Evolutionary conservation across 1,139 yeast species (phyloP).

Genomic region (Petasospora fabianii): DNA sequence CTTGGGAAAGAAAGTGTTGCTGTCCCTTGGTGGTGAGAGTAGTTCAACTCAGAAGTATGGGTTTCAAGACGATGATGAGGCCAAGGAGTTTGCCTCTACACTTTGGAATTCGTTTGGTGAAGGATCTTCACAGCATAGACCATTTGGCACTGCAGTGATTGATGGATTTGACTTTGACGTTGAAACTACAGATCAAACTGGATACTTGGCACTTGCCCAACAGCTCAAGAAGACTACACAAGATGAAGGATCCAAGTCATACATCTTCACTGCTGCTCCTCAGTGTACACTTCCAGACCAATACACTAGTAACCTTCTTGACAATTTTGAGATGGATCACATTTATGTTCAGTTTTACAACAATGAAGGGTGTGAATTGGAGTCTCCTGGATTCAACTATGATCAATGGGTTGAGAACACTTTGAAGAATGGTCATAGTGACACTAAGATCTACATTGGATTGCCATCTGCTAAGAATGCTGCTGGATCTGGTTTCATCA

Average conservation of each 20-base stretch:
- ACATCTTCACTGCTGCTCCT: slow-evolving; percentile 79
- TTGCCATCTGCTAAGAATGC: slow-evolving; percentile 58
- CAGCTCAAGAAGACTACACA: slow-evolving; percentile 27
- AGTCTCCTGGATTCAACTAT: slow-evolving; percentile 54
- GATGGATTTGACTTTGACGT: slow-evolving; percentile 66
- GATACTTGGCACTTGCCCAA: slow-evolving; percentile 50
- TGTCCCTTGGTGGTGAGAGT: slow-evolving; percentile 74
- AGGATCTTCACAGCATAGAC: slow-evolving; percentile 42
- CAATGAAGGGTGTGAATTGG: slow-evolving; percentile 56
- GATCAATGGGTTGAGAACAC: slow-evolving; percentile 58
- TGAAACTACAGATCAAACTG: slow-evolving; percentile 46
- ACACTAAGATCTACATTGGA: slow-evolving; percentile 57
- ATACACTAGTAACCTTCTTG: slow-evolving; percentile 55
- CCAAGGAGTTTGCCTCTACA: slow-evolving; percentile 54
- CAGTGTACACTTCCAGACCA: slow-evolving; percentile 83
- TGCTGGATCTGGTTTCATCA: slow-evolving; percentile 55
- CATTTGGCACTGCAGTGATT: slow-evolving; percentile 56
- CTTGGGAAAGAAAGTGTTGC: slow-evolving; percentile 60
- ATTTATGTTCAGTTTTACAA: slow-evolving; percentile 84
- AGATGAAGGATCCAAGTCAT: slow-evolving; percentile 33
- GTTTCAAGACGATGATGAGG: slow-evolving; percentile 53
- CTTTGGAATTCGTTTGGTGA: slow-evolving; percentile 78
- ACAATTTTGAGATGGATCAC: slow-evolving; percentile 58
- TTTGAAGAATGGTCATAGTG: slow-evolving; percentile 51
- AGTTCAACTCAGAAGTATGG: slow-evolving; percentile 43